Conservation (phyloP, 768 basidiomycete genomes). For the Suillus discolor region DNA sequence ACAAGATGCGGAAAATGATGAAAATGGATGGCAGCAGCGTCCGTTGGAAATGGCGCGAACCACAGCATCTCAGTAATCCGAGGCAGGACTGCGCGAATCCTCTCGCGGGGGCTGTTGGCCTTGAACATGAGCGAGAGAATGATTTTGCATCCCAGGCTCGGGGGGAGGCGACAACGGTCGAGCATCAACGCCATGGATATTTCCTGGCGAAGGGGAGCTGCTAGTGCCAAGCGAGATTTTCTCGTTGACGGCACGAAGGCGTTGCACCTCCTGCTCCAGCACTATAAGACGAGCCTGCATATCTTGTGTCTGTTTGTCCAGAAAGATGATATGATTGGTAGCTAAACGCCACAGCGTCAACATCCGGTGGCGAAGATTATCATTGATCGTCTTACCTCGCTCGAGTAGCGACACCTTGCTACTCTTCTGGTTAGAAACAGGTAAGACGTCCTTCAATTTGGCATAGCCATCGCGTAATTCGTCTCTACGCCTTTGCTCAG, state of each 20-base stretch:
- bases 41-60: slow-evolving; percentile 22
- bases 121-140: slow-evolving; percentile 57
- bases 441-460: slow-evolving; percentile 84
- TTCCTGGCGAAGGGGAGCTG: slow-evolving; percentile 58
- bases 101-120: slow-evolving; percentile 66
- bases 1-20: slow-evolving; percentile 37
- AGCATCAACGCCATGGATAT: slow-evolving; percentile 39
- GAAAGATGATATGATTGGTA: slow-evolving; percentile 73
- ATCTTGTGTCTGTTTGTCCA: slow-evolving; percentile 74
- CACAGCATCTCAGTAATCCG: slow-evolving; percentile 33
- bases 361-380: slow-evolving; percentile 14
- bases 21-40: slow-evolving; percentile 35
- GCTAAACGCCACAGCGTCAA: slow-evolving; percentile 43
- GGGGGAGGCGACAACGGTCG: slow-evolving; percentile 69
- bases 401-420: slow-evolving; percentile 89
- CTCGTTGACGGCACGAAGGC: slow-evolving; percentile 78
- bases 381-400: slow-evolving; percentile 57
- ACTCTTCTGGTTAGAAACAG: slow-evolving; percentile 86
- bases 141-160: slow-evolving; percentile 47
- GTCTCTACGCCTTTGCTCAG: slow-evolving; percentile 87
- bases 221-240: slow-evolving; percentile 73
- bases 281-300: slow-evolving; percentile 67
- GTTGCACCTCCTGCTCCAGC: slow-evolving; percentile 68
- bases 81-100: slow-evolving; percentile 50
- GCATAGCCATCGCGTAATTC: slow-evolving; percentile 90